Base-by-base conservation (phyloP, 257 asterid genomes). In the Anisodus acutangulus region DNA sequence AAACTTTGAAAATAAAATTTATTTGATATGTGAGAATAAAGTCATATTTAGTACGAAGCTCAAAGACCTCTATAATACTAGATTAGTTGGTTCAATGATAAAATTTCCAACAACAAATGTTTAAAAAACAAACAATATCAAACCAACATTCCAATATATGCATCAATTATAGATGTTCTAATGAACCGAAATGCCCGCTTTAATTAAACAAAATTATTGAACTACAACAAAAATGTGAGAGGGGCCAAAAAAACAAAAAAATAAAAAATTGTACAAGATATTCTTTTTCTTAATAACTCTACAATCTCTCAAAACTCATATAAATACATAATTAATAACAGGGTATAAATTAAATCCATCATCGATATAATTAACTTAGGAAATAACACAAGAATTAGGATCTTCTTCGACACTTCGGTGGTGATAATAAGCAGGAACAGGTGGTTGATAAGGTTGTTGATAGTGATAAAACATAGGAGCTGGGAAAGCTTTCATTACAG, bases 331-430 rank as follows among this genome's bases (percentile, higher is more conserved):
- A 11, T 1, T 57, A 16, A 8, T 15, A n/a, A 66, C n/a, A 31
- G 6, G 78, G 4, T n/a, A 45, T 1, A 59, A 45, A 45, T 45
- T 22, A 19, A 45, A 72, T 47, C 6, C 80, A 49, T 6, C 4
- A 57, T 55, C n/a, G 6, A 69, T 22, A 39, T 35, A 12, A 57
- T 9, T 5, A 54, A 62, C 17, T 66, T 37, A 88, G 74, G 69
- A 80, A 39, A 88, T 88, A 58, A 72, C 88, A 58, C 90, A 88
- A 19, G 85, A 78, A 83, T 85, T 85, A 66, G 90, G 87, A 87
- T 87, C 87, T 15, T 87, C 95, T 70, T 94, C 95, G 12, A 80
- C 87, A 16, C 87, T 39, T 82, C 91, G 84, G 3, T 70, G 82
- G 9, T 76, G 84, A 78, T 82, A 79, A 17, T 84, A 70, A 54